Evolutionary conservation across 495 filamentous ascomycete species (phyloP).

Genomic region (Pseudomonodictys pantanalensis): DNA sequence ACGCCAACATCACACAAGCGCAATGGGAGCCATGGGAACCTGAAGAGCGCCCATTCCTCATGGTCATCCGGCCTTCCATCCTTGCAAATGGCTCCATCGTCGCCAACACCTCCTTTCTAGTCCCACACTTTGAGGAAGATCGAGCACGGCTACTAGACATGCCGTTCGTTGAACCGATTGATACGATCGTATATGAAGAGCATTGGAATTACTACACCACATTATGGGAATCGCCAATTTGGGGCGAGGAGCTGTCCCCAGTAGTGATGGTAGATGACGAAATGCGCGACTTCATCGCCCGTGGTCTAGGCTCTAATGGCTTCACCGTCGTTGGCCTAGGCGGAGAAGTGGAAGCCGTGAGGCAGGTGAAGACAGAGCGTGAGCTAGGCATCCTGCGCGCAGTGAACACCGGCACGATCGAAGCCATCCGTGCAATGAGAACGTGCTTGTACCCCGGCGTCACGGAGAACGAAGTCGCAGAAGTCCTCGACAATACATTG

Average conservation of each 20-base stretch:
- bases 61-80: conserved; percentile 48
- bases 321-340: conserved; percentile 50
- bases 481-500: conserved; percentile 50
- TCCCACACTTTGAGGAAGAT: conserved; percentile 54
- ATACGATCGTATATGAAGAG: conserved; percentile 55
- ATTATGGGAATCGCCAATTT: conserved; percentile 34
- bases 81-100: conserved; percentile 41
- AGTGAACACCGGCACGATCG: conserved; percentile 58
- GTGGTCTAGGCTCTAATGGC: conserved; percentile 47
- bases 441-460: conserved; percentile 52
- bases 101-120: conserved; percentile 51
- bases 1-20: conserved; percentile 52
- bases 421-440: conserved; percentile 53
- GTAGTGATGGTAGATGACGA: conserved; percentile 57
- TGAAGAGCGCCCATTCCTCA: conserved; percentile 56
- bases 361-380: conserved; percentile 50
- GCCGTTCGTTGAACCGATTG: conserved; percentile 46
- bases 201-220: conserved; percentile 57
- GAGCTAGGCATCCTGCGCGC: conserved; percentile 53
- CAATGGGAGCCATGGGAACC: conserved; percentile 62
- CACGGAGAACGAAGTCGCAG: conserved; percentile 51
- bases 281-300: conserved; percentile 55
- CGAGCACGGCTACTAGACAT: conserved; percentile 52
- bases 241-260: conserved; percentile 26
- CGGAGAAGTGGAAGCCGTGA: conserved; percentile 50